These are phyloP conservation scores for Calophaca sinica DNA, from an alignment of 306 rosid species.

Conservation along the genomic window DNA sequence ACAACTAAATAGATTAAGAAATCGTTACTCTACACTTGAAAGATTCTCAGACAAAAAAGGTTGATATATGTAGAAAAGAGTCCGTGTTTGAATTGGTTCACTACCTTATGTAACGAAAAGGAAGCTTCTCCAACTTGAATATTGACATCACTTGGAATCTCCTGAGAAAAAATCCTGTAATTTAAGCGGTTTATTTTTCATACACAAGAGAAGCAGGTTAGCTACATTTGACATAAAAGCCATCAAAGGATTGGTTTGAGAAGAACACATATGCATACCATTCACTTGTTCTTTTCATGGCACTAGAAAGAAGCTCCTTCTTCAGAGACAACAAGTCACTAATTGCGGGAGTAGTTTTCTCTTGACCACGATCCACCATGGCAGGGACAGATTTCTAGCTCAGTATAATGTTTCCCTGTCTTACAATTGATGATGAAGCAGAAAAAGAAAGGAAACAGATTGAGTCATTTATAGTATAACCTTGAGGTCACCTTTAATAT, in stretches of 20 bases:
- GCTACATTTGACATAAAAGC: not conserved
- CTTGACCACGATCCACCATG: constrained; percentile 67
- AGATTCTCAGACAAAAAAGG: not conserved
- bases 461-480: constrained; percentile 42
- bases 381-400: constrained; percentile 51
- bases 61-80: constrained; percentile 36
- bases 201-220: constrained; percentile 33
- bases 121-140: constrained; percentile 78
- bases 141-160: constrained; percentile 90
- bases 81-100: constrained; percentile 16
- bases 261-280: constrained; percentile 61
- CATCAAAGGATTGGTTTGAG: not conserved
- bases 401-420: constrained; percentile 47
- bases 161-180: constrained; percentile 93
- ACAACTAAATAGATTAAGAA: not conserved
- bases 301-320: constrained; percentile 86
- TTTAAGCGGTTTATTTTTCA: constrained; percentile 43
- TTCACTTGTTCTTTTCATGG: constrained; percentile 93
- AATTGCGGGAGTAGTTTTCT: constrained; percentile 50
- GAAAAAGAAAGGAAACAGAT: constrained; percentile 38
- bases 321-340: constrained; percentile 66
- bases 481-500: constrained; percentile 48
- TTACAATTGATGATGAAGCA: constrained; percentile 44
- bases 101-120: constrained; percentile 92
- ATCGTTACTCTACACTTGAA: not conserved